Evolutionary conservation across 1,139 yeast species (phyloP).

Genomic region (Suhomyces terraborum): DNA sequence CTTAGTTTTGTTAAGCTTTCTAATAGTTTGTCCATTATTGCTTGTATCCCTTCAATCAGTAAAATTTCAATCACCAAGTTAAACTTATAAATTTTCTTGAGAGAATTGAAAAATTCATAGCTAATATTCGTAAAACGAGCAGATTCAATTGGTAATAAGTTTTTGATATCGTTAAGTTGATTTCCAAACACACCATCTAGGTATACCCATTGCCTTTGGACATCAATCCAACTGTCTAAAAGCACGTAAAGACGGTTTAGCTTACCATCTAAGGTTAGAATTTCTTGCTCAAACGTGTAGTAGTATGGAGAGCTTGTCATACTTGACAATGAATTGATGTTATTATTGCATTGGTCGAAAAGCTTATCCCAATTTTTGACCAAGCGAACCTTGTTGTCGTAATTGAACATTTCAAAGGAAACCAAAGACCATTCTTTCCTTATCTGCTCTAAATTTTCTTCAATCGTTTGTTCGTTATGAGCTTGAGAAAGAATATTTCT

Average conservation of each 20-base stretch:
- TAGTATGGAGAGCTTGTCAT: constrained; percentile 75
- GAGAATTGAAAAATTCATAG: constrained; percentile 55
- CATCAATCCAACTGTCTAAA: constrained; percentile 77
- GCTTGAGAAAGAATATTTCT: constrained; percentile 63
- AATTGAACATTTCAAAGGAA: constrained; percentile 58
- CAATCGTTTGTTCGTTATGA: constrained; percentile 69
- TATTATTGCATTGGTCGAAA: constrained; percentile 61
- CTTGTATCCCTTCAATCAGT: constrained; percentile 52
- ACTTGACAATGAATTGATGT: constrained; percentile 62
- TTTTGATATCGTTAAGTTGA: constrained; percentile 53
- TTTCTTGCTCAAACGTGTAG: constrained; percentile 61
- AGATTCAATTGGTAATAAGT: constrained; percentile 69
- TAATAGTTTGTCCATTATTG: constrained; percentile 50
- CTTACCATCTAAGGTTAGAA: constrained; percentile 56
- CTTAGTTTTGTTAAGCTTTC: constrained; percentile 62
- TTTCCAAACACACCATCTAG: constrained; percentile 76
- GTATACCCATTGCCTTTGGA: constrained; percentile 88
- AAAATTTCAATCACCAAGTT: constrained; percentile 61
- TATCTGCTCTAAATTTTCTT: constrained; percentile 54
- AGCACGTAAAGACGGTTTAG: constrained; percentile 54
- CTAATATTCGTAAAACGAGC: constrained; percentile 67
- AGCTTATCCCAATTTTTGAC: constrained; percentile 70
- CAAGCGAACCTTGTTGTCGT: constrained; percentile 54
- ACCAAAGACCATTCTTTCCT: constrained; percentile 49
- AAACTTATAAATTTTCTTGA: constrained; percentile 54